Conservation (phyloP, 2,329 filamentous ascomycete genomes). For the Colletotrichum trifolii region DNA sequence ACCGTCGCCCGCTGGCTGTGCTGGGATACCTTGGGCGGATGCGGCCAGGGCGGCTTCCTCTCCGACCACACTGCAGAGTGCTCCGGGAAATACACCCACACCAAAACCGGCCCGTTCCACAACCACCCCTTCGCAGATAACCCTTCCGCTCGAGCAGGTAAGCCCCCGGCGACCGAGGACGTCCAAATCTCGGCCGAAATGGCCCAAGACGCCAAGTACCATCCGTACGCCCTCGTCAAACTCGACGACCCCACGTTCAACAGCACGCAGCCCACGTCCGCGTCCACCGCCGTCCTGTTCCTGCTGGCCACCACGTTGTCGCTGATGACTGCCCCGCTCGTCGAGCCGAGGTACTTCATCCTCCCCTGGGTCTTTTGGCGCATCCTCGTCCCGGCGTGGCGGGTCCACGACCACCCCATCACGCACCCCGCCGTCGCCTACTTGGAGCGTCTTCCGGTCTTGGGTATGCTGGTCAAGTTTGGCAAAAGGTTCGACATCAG, state of each 20-base stretch:
- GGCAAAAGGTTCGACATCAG: conserved; percentile 55
- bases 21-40: conserved; percentile 70
- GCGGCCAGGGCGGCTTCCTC: conserved; percentile 32
- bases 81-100: conserved; percentile 6
- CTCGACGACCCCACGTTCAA: conserved; percentile 42
- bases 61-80: conserved; percentile 18
- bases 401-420: conserved; percentile 23
- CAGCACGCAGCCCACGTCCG: conserved; percentile 47
- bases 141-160: background rate
- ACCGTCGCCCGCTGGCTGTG: conserved; percentile 75
- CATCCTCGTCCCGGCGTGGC: conserved; percentile 74
- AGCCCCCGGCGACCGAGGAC: conserved; percentile 10
- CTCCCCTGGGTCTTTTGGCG: conserved; percentile 95
- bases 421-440: background rate
- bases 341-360: conserved; percentile 97
- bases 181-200: background rate
- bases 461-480: conserved; percentile 26
- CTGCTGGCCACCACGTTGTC: conserved; percentile 79
- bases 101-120: conserved; percentile 38
- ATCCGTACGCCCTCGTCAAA: conserved; percentile 36
- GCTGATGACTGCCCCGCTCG: conserved; percentile 87
- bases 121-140: conserved; percentile 44
- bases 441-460: conserved; percentile 16
- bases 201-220: conserved; percentile 10
- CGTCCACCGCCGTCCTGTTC: conserved; percentile 66